Base-by-base conservation (phyloP, 2,329 filamentous ascomycete species). In the Bimuria novae-zelandiae region DNA sequence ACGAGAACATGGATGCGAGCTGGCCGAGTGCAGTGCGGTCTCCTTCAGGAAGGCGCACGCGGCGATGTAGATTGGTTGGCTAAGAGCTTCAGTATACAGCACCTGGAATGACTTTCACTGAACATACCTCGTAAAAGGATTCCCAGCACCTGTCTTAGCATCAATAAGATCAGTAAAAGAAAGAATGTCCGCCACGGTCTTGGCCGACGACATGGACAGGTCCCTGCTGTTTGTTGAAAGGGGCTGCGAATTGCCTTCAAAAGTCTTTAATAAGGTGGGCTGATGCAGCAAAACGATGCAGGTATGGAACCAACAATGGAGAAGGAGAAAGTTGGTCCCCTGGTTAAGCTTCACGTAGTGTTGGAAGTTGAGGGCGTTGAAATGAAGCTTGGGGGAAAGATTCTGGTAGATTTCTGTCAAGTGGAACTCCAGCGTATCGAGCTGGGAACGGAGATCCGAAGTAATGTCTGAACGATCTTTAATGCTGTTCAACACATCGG, bases 271-370 rank as follows among this genome's bases (percentile, higher is more conserved):
- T 1, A 96, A 77, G 0, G 90, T 93, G 0, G 91, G 91, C 60
- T 93, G 90, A 66, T 95, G 90, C 4, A 95, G 79, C 3, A 95
- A 82, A 54, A 95, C 90, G 59, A 95, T 92, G 25, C 94, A 77
- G 0, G 90, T 89, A 59, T 95, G 90, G 63, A 93, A 93, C 90
- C 90, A 95, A 69, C 92, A 89, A 69, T 95, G 90, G 21, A 96
- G 77, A 8, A 96, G 77, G 43, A 96, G 89, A 57, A 96, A 96
- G 36, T 90, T 94, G 0, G 90, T 92, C 12, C 90, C 90, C 69
- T 95, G 89, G 8, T 89, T 89, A 40, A 84, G 82, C 65, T 88
- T 88, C 37, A 92, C 86, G 67, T 95, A 94, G 30, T 89, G 84
- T 71, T 92, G 89, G 70, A 96, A 96, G 73, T 95, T 95, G 64